Evolutionary conservation across 2,329 filamentous ascomycete genomes (phyloP).

Genomic region (Xylaria sp.): DNA sequence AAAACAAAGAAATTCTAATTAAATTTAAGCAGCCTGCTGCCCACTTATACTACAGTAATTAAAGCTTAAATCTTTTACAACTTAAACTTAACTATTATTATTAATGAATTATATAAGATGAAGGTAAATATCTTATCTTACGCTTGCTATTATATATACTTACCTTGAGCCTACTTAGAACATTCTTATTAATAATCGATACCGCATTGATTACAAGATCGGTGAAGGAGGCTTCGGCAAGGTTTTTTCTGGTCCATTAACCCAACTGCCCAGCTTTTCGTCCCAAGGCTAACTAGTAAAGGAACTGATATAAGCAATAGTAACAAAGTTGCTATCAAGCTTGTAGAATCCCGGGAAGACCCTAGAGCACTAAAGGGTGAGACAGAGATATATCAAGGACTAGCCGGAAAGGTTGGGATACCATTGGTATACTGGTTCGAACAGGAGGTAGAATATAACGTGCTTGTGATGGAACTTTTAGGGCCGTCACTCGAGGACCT

Average conservation of each 20-base stretch:
- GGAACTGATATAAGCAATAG: too few relatives aligned
- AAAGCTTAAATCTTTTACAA: too few relatives aligned
- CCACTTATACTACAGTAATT: too few relatives aligned
- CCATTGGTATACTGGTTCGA: constrained; percentile 31
- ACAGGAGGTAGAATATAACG: constrained; percentile 32
- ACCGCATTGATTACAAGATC: constrained; percentile 34
- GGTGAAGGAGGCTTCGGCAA: constrained; percentile 33
- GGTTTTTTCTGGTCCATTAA: constrained; percentile 27
- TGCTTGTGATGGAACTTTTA: constrained; percentile 40
- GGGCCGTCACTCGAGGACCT: constrained; percentile 49
- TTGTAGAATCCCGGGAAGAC: too few relatives aligned
- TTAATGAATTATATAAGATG: too few relatives aligned
- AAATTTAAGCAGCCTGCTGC: too few relatives aligned
- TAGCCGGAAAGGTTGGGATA: constrained; percentile 33
- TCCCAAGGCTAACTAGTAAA: too few relatives aligned
- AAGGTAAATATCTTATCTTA: neutral
- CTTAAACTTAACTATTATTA: too few relatives aligned
- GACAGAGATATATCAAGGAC: constrained; percentile 9
- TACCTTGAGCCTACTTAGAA: constrained; percentile 15
- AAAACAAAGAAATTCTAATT: too few relatives aligned
- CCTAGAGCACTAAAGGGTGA: too few relatives aligned
- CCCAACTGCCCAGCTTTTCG: too few relatives aligned
- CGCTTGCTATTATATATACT: constrained; percentile 10
- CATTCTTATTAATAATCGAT: constrained; percentile 30
- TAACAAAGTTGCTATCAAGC: too few relatives aligned